A percentile compares a stretch with the other conserved stretches of the same genome.
Conservation (phyloP, 805 yeast species). For the Metschnikowia chrysomelidarum region DNA sequence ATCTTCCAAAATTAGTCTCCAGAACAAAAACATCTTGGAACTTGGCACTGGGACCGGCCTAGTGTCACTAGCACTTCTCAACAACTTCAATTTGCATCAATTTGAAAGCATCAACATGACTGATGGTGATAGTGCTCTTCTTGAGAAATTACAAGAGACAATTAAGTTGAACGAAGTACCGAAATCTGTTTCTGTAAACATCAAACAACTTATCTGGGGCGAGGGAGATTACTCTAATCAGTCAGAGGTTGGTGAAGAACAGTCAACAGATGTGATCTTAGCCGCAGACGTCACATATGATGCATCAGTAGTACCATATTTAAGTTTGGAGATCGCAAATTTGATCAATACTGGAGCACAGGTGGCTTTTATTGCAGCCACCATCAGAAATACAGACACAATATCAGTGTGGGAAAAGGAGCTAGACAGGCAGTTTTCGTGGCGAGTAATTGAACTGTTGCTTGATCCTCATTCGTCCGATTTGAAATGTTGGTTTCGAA, state of each 20-base stretch:
- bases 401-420: slow-evolving; percentile 31
- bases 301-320: slow-evolving; percentile 50
- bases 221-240: slow-evolving; percentile 11
- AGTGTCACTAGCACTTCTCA: slow-evolving; percentile 51
- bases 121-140: slow-evolving; percentile 63
- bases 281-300: slow-evolving; percentile 94
- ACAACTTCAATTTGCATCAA: slow-evolving; percentile 19
- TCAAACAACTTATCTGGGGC: slow-evolving; percentile 59
- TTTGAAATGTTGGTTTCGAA: slow-evolving; percentile 14
- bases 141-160: slow-evolving; percentile 47
- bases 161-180: slow-evolving; percentile 42
- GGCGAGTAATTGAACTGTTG: slow-evolving; percentile 9
- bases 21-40: slow-evolving; percentile 51
- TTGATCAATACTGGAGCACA: slow-evolving; percentile 29
- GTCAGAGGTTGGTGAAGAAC: neutral
- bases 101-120: slow-evolving; percentile 45
- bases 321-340: slow-evolving; percentile 50
- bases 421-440: slow-evolving; percentile 9
- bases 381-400: slow-evolving; percentile 57
- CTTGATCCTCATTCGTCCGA: slow-evolving; percentile 11
- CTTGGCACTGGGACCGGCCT: slow-evolving; percentile 91
- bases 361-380: slow-evolving; percentile 61
- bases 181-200: slow-evolving; percentile 8
- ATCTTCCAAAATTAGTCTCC: slow-evolving; percentile 17
- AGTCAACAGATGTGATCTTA: slow-evolving; percentile 45